Percentiles rank a stretch among this genome's conserved stretches.
These are phyloP conservation scores for Claviceps africana DNA, from an alignment of 2,329 filamentous ascomycete genomes.

Conservation along the genomic window DNA sequence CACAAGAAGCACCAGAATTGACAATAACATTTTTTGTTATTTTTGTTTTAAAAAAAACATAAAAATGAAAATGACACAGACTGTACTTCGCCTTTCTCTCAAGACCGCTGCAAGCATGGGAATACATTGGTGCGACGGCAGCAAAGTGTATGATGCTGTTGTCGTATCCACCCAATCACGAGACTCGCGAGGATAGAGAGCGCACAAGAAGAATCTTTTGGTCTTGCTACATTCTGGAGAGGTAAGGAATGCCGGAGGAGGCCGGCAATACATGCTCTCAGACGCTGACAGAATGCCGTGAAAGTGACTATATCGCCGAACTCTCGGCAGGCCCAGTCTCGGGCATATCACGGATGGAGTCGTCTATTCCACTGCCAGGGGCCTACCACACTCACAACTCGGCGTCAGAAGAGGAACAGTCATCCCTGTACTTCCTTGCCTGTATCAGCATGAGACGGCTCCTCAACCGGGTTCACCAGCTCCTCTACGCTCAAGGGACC, in stretches of 20 bases:
- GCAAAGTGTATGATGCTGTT: constrained; percentile 35
- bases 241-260: constrained; percentile 14
- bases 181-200: constrained; percentile 27
- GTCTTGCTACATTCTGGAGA: constrained; percentile 41
- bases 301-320: constrained; percentile 39
- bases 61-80: constrained; percentile 10
- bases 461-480: constrained; percentile 33
- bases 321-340: constrained; percentile 34
- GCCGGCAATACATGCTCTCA: not conserved
- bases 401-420: constrained; percentile 27
- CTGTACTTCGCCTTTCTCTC: constrained; percentile 37
- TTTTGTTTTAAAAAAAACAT: not conserved
- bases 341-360: constrained; percentile 37
- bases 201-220: constrained; percentile 38
- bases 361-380: constrained; percentile 32
- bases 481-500: constrained; percentile 32
- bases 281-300: not conserved
- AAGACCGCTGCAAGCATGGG: constrained; percentile 37
- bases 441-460: constrained; percentile 37
- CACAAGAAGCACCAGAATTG: not conserved
- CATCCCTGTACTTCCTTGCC: constrained; percentile 37
- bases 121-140: constrained; percentile 33
- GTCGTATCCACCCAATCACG: constrained; percentile 25
- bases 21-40: too few species aligned
- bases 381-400: constrained; percentile 30